Evolutionary conservation across 2,329 filamentous ascomycete genomes (phyloP), one percentile per base, ranked within the genome.

Genomic region (Emmonsia crescens): DNA sequence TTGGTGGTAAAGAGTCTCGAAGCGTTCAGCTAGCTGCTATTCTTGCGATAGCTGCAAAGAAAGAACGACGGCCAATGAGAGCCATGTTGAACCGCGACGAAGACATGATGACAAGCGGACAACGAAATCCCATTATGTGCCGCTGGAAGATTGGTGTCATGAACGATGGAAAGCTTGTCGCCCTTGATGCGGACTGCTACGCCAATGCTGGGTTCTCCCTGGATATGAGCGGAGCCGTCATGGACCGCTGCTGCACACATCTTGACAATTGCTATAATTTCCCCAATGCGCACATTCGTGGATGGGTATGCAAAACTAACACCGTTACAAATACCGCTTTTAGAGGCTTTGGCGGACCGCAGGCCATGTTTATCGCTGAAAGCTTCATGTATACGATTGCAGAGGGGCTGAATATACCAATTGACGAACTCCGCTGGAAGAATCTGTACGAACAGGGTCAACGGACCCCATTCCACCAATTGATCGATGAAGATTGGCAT

Each of bases 41-140:
- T 31, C 82, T 88, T 54, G 89, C 91, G 0, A 78, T 90, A 42
- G 90, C 89, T 2, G 91, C 91, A 3, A 87, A 91, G 72, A 94
- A 93, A 75, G 84, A 83, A 1, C 83, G 83, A 46, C 81, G 85
- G 24, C 89, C 90, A 2, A 89, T 95, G 14, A 82, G 91, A 33
- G 92, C 88, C 70, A 94, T 95, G 91, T 79, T 96, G 48, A 94
- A 91, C 57, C 83, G 91, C 59, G 91, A 96, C 69, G 91, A 96
- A 70, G 91, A 96, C 71, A 96, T 96, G 80, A 76, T 89, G 49
- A 89, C 87, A 5, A 89, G 87, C 60, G 91, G 91, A 1, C 90
- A 95, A 74, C 82, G 91, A 8, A 91, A 96, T 72, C 91, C 91
- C 0, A 93, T 95, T 80, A 78, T 94, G 5, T 85, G 82, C 10